These are phyloP conservation scores for Barnettozyma siamensis DNA, from an alignment of 805 yeast species.

Conservation along the genomic window DNA sequence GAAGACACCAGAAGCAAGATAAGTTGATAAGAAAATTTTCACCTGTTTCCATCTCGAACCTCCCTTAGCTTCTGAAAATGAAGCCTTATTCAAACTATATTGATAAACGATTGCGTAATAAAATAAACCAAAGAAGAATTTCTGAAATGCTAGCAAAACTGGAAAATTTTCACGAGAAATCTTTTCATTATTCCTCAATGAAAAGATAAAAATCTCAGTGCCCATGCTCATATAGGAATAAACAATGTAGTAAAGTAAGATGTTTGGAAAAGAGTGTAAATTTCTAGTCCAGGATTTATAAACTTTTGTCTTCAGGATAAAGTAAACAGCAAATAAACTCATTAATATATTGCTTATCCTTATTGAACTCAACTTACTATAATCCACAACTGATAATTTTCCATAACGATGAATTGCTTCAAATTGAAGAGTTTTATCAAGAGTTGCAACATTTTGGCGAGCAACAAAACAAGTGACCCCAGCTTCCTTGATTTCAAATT, in stretches of 20 bases:
- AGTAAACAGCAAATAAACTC: too few species aligned
- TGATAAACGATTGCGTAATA: neutral
- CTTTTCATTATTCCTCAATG: neutral
- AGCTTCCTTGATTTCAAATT: neutral
- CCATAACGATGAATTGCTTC: constrained; percentile 12
- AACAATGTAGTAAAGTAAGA: too few species aligned
- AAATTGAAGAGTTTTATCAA: constrained; percentile 4
- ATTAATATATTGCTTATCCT: too few species aligned
- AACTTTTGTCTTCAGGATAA: too few species aligned
- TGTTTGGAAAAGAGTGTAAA: too few species aligned
- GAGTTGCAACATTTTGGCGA: constrained; percentile 11
- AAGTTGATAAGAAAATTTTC: too few species aligned
- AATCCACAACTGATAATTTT: neutral
- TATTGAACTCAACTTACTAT: too few species aligned
- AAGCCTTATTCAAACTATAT: neutral
- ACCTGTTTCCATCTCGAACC: neutral
- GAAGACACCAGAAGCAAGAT: neutral
- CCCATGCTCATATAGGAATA: too few species aligned
- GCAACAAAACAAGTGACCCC: constrained; percentile 12
- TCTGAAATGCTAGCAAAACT: too few species aligned
- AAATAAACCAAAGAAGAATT: neutral
- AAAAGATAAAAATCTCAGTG: too few species aligned
- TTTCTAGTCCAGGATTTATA: too few species aligned
- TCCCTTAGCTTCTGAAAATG: neutral
- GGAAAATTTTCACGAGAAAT: neutral